Percentiles rank a stretch among this genome's conserved stretches.
Evolutionary conservation across 2,329 filamentous ascomycete genomes (phyloP).

Genomic region (Colletotrichum falcatum): DNA sequence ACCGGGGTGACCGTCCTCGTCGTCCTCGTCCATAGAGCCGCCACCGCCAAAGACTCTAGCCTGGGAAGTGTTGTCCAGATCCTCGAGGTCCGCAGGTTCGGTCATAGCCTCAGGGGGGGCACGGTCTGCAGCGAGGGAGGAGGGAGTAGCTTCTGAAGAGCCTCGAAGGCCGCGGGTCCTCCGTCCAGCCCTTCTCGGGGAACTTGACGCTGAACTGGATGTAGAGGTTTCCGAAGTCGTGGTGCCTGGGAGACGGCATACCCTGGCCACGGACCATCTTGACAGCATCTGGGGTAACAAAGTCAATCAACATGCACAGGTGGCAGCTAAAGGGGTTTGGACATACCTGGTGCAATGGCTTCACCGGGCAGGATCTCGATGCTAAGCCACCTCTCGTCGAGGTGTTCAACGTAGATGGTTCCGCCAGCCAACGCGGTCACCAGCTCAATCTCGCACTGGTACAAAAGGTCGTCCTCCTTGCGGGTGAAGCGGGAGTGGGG

Average conservation of each 20-base stretch:
- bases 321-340: constrained; percentile 34
- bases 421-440: constrained; percentile 95
- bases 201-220: constrained; percentile 99
- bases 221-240: constrained; percentile 95
- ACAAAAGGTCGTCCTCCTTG: constrained; percentile 95
- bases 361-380: constrained; percentile 95
- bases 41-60: constrained; percentile 73
- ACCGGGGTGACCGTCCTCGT: constrained; percentile 79
- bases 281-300: constrained; percentile 73
- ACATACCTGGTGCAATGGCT: constrained; percentile 90
- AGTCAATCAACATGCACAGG: not conserved
- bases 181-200: constrained; percentile 80
- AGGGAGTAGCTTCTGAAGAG: constrained; percentile 88
- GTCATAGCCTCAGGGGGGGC: constrained; percentile 90
- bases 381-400: constrained; percentile 96
- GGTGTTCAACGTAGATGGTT: constrained; percentile 91
- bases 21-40: constrained; percentile 77
- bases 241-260: constrained; percentile 96
- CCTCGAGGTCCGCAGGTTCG: constrained; percentile 88
- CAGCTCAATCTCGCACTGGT: constrained; percentile 94
- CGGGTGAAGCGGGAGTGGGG: constrained; percentile 95
- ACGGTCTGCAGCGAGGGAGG: constrained; percentile 70
- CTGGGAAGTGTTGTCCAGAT: constrained; percentile 77
- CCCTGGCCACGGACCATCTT: constrained; percentile 97
- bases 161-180: constrained; percentile 78